Evolutionary conservation across 257 asterid species (phyloP).

Genomic region (Jacaranda mimosifolia): DNA sequence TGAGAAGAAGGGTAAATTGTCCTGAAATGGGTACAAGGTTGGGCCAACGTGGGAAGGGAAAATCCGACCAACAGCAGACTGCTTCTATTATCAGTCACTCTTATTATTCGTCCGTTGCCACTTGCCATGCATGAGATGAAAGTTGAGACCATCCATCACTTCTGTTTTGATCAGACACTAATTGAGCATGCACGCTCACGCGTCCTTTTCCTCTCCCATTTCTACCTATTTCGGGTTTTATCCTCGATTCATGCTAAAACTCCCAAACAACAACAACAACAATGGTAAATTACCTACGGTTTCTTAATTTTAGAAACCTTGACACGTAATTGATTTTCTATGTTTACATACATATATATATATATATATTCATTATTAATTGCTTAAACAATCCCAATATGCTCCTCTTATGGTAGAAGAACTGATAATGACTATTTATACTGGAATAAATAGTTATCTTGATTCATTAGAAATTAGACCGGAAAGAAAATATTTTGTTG

Average conservation of each 20-base stretch:
- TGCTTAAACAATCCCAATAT: too few species aligned
- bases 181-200: slow-evolving; percentile 49
- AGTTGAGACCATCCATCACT: neutral
- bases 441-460: too few species aligned
- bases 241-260: neutral
- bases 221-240: neutral
- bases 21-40: slow-evolving; percentile 7
- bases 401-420: too few species aligned
- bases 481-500: too few species aligned
- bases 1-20: slow-evolving; percentile 2
- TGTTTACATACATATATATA: too few species aligned
- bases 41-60: neutral
- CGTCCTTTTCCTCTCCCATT: slow-evolving; percentile 46
- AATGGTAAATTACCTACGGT: too few species aligned
- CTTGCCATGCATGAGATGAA: neutral
- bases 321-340: too few species aligned
- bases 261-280: neutral
- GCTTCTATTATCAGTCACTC: slow-evolving; percentile 6
- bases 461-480: too few species aligned
- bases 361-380: too few species aligned
- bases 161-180: slow-evolving; percentile 23
- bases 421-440: too few species aligned
- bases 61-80: slow-evolving; percentile 15
- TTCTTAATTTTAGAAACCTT: too few species aligned
- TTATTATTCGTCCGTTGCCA: slow-evolving; percentile 9